These are phyloP conservation scores for Amylocarpus encephaloides DNA, from an alignment of 2,329 filamentous ascomycete genomes.

Conservation along the genomic window DNA sequence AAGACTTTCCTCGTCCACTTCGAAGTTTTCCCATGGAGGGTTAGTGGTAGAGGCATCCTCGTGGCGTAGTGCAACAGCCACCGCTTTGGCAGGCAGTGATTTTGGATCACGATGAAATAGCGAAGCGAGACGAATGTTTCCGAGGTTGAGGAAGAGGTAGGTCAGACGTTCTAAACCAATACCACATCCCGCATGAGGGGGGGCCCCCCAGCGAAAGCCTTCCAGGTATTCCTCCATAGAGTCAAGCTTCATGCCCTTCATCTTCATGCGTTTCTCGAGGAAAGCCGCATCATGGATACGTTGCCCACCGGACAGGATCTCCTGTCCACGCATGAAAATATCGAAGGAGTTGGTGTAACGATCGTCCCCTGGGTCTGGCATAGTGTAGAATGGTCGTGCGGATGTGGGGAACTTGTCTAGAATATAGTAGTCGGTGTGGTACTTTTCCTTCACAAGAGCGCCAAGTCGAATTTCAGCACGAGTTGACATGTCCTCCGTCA, in stretches of 20 bases:
- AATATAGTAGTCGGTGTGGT: slow-evolving; percentile 85
- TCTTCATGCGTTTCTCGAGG: slow-evolving; percentile 71
- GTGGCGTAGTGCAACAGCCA: slow-evolving; percentile 63
- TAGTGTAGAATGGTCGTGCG: slow-evolving; percentile 86
- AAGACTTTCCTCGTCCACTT: slow-evolving; percentile 27
- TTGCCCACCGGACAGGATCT: slow-evolving; percentile 87
- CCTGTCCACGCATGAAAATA: slow-evolving; percentile 88
- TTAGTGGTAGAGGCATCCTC: slow-evolving; percentile 79
- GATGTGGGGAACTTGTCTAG: slow-evolving; percentile 86
- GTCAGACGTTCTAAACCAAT: slow-evolving; percentile 85
- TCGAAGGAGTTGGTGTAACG: slow-evolving; percentile 87
- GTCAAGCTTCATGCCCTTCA: slow-evolving; percentile 68
- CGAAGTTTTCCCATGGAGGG: slow-evolving; percentile 49
- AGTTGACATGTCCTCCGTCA: slow-evolving; percentile 76
- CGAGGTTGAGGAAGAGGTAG: slow-evolving; percentile 77
- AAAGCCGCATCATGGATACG: slow-evolving; percentile 77
- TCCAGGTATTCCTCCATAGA: slow-evolving; percentile 86
- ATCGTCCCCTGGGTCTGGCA: slow-evolving; percentile 68
- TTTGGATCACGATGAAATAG: slow-evolving; percentile 85
- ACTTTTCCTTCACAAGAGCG: slow-evolving; percentile 78
- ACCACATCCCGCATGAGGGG: slow-evolving; percentile 84
- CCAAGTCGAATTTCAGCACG: slow-evolving; percentile 83
- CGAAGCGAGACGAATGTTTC: slow-evolving; percentile 83
- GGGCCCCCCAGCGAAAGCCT: slow-evolving; percentile 81
- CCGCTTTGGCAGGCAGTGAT: slow-evolving; percentile 67